Conservation (phyloP, 768 basidiomycete species). For the Psilocybe subaeruginosa region DNA sequence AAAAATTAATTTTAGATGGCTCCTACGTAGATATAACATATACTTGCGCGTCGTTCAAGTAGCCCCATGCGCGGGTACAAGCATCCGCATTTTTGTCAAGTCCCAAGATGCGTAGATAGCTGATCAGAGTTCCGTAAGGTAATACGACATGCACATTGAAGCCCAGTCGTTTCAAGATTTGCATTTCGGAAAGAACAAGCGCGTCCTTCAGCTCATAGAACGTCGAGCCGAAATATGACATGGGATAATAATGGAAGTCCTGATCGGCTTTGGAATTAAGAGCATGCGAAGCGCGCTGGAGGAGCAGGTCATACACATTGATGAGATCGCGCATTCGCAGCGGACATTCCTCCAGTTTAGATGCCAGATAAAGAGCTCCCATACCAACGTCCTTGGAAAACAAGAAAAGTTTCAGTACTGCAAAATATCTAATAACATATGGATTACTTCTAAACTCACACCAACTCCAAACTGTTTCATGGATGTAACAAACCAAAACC, state of each 20-base stretch:
- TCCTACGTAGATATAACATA: not conserved
- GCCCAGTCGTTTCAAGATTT: slow-evolving; percentile 92
- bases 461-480: slow-evolving; percentile 94
- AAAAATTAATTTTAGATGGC: not conserved
- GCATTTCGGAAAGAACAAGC: slow-evolving; percentile 95
- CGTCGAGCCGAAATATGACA: slow-evolving; percentile 86
- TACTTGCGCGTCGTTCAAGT: slow-evolving; percentile 92
- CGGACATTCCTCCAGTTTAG: slow-evolving; percentile 92
- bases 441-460: slow-evolving; percentile 47
- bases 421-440: not conserved
- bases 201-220: slow-evolving; percentile 97
- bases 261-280: slow-evolving; percentile 36
- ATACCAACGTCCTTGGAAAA: slow-evolving; percentile 75
- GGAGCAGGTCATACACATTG: slow-evolving; percentile 89
- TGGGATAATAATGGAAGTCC: slow-evolving; percentile 73
- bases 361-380: slow-evolving; percentile 87
- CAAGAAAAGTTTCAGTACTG: not conserved
- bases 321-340: slow-evolving; percentile 92
- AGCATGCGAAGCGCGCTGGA: slow-evolving; percentile 70
- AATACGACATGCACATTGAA: slow-evolving; percentile 94
- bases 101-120: slow-evolving; percentile 91
- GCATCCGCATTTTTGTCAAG: slow-evolving; percentile 71
- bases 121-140: slow-evolving; percentile 93
- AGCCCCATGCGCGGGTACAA: slow-evolving; percentile 88
- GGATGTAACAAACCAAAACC: slow-evolving; percentile 95